Evolutionary conservation across 257 asterid genomes (phyloP).

Genomic region (Solanum ahanhuiri): DNA sequence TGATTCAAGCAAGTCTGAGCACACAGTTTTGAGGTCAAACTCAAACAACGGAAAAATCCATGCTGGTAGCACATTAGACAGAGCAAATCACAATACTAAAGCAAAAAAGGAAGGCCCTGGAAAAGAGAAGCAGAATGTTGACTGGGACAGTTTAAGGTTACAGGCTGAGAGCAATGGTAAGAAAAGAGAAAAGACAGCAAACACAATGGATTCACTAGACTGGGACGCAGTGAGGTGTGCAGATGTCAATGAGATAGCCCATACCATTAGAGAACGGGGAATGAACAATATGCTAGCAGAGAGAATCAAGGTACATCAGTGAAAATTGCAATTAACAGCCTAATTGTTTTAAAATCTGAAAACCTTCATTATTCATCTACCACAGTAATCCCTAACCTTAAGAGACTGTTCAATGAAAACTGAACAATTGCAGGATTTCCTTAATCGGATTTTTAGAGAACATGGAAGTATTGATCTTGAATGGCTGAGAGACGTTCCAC

Average conservation of each 20-base stretch:
- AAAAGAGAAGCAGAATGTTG: slow-evolving; percentile 41
- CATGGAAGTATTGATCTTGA: slow-evolving; percentile 89
- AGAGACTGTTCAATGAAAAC: not conserved
- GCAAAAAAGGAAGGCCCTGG: slow-evolving; percentile 29
- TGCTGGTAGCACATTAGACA: slow-evolving; percentile 17
- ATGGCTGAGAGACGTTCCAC: slow-evolving; percentile 93
- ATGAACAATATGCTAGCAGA: slow-evolving; percentile 92
- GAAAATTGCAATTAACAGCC: not conserved
- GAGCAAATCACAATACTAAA: slow-evolving; percentile 15
- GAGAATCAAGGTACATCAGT: slow-evolving; percentile 67
- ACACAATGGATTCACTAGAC: slow-evolving; percentile 77
- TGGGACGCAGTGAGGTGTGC: slow-evolving; percentile 92
- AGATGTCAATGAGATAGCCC: slow-evolving; percentile 70
- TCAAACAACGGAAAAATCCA: slow-evolving; percentile 10
- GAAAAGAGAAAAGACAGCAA: slow-evolving; percentile 40
- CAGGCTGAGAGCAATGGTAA: slow-evolving; percentile 31
- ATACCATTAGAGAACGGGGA: slow-evolving; percentile 85
- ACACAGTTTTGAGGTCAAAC: slow-evolving; percentile 15
- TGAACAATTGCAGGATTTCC: slow-evolving; percentile 58
- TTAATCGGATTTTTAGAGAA: slow-evolving; percentile 68
- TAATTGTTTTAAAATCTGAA: not conserved
- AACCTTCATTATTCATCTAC: not conserved
- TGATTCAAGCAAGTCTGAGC: slow-evolving; percentile 8
- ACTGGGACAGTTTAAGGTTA: slow-evolving; percentile 73
- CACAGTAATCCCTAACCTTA: not conserved